Percentiles rank a stretch among this genome's conserved stretches.
These are phyloP conservation scores for Chenopodium formosanum DNA, from an alignment of 148 eudicot genomes.

Conservation along the genomic window DNA sequence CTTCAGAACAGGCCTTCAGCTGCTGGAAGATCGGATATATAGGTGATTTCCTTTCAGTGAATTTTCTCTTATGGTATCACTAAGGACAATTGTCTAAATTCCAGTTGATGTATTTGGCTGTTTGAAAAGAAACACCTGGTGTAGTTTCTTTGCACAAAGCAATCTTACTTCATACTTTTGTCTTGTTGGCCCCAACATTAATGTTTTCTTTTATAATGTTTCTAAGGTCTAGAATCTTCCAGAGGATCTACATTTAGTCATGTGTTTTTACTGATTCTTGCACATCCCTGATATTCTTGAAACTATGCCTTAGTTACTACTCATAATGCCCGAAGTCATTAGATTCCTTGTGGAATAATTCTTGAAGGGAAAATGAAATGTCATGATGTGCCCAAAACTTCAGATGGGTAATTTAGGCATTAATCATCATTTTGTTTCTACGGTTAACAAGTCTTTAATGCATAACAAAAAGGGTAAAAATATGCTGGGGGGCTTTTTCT, in stretches of 20 bases:
- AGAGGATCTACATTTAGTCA: neutral
- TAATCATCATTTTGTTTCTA: neutral
- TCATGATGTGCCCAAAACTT: neutral
- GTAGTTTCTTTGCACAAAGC: neutral
- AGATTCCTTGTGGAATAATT: neutral
- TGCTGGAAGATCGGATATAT: slow-evolving; percentile 92
- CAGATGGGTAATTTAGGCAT: neutral
- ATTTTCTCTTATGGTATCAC: neutral
- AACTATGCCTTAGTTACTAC: neutral
- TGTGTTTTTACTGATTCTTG: neutral
- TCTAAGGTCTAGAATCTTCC: neutral
- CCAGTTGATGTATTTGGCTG: neutral
- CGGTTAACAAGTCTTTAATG: neutral
- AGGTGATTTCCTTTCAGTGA: slow-evolving; percentile 41
- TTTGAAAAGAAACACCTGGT: neutral
- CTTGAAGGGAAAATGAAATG: neutral
- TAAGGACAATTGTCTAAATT: neutral
- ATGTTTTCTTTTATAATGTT: neutral
- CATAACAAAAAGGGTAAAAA: neutral
- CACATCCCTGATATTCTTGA: neutral
- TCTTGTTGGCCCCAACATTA: neutral
- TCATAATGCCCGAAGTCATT: neutral
- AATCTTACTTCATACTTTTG: neutral
- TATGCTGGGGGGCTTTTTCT: neutral
- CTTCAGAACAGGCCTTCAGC: slow-evolving; percentile 81